Conservation (phyloP, 345 rosid species). For the Lepidium africanum region DNA sequence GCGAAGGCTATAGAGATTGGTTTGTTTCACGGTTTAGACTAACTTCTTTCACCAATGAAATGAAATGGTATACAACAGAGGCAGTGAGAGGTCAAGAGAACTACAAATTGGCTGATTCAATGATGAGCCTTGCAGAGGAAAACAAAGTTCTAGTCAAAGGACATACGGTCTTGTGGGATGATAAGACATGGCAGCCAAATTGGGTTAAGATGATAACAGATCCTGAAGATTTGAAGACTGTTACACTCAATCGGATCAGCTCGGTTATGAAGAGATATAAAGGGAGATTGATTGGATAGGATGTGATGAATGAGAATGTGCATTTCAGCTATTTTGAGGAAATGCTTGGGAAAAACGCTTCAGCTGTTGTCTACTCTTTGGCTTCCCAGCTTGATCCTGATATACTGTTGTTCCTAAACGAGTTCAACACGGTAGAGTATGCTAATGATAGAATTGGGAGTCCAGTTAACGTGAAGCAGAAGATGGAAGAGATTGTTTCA, state of each 20-base stretch:
- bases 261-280: conserved; percentile 64
- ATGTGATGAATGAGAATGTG: conserved; percentile 74
- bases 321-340: conserved; percentile 71
- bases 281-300: conserved; percentile 63
- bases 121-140: conserved; percentile 39
- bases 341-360: conserved; percentile 51
- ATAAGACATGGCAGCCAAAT: conserved; percentile 42
- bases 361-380: conserved; percentile 32
- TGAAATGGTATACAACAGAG: conserved; percentile 87
- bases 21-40: conserved; percentile 54
- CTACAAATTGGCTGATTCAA: conserved; percentile 50
- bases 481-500: conserved; percentile 42
- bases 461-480: conserved; percentile 39
- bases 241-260: conserved; percentile 37
- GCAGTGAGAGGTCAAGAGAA: conserved; percentile 47
- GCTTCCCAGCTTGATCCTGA: conserved; percentile 46
- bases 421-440: conserved; percentile 58
- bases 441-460: conserved; percentile 23
- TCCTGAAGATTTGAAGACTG: conserved; percentile 30
- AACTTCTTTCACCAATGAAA: conserved; percentile 72
- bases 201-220: conserved; percentile 54
- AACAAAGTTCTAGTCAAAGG: conserved; percentile 49
- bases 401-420: conserved; percentile 56
- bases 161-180: conserved; percentile 72
- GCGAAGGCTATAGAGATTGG: conserved; percentile 50